Percentiles rank a stretch among this genome's conserved stretches.
Evolutionary conservation across 495 filamentous ascomycete genomes (phyloP).

Genomic region (Penicillium goetzii): DNA sequence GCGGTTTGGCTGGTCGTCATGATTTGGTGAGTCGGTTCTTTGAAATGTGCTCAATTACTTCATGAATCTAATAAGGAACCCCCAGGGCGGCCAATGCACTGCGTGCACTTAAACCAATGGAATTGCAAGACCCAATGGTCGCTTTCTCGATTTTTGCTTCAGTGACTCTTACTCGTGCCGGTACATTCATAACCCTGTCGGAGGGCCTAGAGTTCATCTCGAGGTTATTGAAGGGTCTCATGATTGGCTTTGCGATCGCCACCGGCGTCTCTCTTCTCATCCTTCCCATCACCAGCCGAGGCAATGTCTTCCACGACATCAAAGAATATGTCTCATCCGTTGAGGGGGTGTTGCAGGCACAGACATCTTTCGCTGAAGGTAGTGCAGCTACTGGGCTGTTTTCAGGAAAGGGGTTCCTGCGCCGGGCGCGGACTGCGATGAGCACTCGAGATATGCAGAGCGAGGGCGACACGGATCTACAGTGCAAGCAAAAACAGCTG

Average conservation of each 20-base stretch:
- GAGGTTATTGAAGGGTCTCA: conserved; percentile 61
- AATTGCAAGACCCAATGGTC: conserved; percentile 70
- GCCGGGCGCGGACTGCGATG: conserved; percentile 29
- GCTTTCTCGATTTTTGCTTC: conserved; percentile 70
- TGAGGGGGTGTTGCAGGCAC: conserved; percentile 54
- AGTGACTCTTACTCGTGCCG: conserved; percentile 53
- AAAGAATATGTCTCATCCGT: conserved; percentile 54
- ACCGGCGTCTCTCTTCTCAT: conserved; percentile 65
- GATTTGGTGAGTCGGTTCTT: conserved; percentile 62
- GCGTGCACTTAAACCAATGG: conserved; percentile 62
- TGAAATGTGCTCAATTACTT: neutral
- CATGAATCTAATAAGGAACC: neutral
- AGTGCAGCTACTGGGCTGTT: conserved; percentile 28
- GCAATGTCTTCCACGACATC: conserved; percentile 60
- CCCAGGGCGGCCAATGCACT: conserved; percentile 42
- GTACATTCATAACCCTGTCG: conserved; percentile 52
- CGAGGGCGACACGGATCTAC: conserved; percentile 44
- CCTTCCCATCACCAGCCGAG: conserved; percentile 64
- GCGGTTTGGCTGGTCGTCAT: conserved; percentile 76
- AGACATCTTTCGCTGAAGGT: conserved; percentile 60
- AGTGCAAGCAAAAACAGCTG: conserved; percentile 44
- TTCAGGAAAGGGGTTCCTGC: conserved; percentile 27
- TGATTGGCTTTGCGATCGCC: conserved; percentile 68
- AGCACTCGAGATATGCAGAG: conserved; percentile 24
- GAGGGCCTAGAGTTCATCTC: conserved; percentile 56